Conservation (phyloP, 345 rosid genomes). For the Sonneratia alba region DNA sequence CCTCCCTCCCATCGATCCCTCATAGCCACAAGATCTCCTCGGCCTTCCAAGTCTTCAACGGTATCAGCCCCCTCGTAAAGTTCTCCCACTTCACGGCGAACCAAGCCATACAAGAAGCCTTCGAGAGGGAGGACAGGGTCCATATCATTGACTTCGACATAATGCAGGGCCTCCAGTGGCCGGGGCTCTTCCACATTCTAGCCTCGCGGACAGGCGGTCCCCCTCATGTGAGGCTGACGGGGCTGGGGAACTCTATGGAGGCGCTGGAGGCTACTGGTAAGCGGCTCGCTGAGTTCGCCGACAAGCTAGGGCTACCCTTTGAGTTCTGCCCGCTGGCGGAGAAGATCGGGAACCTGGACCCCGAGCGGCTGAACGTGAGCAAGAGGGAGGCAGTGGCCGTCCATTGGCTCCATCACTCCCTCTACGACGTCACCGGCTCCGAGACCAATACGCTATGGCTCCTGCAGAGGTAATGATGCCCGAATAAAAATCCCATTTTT, state of each 20-base stretch:
- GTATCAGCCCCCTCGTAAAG: conserved; percentile 90
- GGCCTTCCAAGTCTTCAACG: conserved; percentile 97
- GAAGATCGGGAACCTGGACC: conserved; percentile 76
- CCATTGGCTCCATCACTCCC: conserved; percentile 97
- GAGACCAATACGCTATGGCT: conserved; percentile 83
- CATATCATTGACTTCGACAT: conserved; percentile 93
- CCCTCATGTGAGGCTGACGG: conserved; percentile 88
- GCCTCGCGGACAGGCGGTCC: conserved; percentile 94
- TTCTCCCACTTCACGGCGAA: conserved; percentile 98
- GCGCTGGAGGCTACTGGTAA: conserved; percentile 91
- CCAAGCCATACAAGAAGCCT: conserved; percentile 95
- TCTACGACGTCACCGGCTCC: conserved; percentile 95
- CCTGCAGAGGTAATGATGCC: conserved; percentile 60
- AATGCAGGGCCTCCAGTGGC: conserved; percentile 99
- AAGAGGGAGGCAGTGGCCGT: conserved; percentile 95
- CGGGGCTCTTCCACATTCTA: conserved; percentile 85
- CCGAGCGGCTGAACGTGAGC: conserved; percentile 59
- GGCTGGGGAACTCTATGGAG: conserved; percentile 80
- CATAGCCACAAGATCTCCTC: conserved; percentile 75
- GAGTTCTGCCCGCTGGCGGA: conserved; percentile 79
- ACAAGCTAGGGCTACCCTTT: conserved; percentile 75
- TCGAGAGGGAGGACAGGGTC: conserved; percentile 85
- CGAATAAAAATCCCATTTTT: background rate
- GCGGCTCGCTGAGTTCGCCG: conserved; percentile 81
- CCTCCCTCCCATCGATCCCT: conserved; percentile 65